Evolutionary conservation across 768 basidiomycete genomes (phyloP), one percentile per base, ranked within the genome.

Genomic region (Tylopilus rubrobrunneus): DNA sequence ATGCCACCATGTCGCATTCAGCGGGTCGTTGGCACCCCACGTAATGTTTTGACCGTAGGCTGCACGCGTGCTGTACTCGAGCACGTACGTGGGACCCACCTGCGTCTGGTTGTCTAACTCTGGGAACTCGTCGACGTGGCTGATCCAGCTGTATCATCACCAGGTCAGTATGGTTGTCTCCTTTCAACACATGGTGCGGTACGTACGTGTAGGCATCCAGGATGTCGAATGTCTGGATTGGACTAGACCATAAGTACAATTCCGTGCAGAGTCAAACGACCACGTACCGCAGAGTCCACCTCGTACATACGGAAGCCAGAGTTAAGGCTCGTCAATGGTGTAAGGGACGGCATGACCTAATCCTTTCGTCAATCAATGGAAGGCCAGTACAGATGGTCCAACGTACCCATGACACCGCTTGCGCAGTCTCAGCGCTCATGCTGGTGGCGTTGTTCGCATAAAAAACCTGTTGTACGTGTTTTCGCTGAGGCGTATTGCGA

Each of bases 1-100:
- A 66, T 88, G 87, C 86, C 85, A 88, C 82, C 84, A 88, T 1
- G 86, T 87, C 6, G 84, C 85, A 57, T 88, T 88, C 53, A 88
- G 69, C 0, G 86, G 86, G 64, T 85, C 85, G 47, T 75, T 73
- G 5, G 72, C 67, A 25, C 75, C 75, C 86, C 86, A 87, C 31
- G 75, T 74, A 5, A 74, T 65, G 29, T 63, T 67, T 21, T 63
- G 66, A 17, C 85, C 87, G 56, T 87, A 88, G 0, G 84, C 74
- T 48, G 80, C 74, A 23, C 87, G 81, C 8, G 86, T 81, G 64
- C 75, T 85, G 63, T 88, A 88, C 68, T 88, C 86, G 39, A 72
- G 62, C 27, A 55, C 48, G 59, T 74, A 89, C 1, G 80, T 78
- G 1, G 86, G 87, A 4, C 86, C 87, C 42, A 74, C 62, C 43